Base-by-base conservation (phyloP, 176 grass and related monocot genomes). In the Stipa capillata region DNA sequence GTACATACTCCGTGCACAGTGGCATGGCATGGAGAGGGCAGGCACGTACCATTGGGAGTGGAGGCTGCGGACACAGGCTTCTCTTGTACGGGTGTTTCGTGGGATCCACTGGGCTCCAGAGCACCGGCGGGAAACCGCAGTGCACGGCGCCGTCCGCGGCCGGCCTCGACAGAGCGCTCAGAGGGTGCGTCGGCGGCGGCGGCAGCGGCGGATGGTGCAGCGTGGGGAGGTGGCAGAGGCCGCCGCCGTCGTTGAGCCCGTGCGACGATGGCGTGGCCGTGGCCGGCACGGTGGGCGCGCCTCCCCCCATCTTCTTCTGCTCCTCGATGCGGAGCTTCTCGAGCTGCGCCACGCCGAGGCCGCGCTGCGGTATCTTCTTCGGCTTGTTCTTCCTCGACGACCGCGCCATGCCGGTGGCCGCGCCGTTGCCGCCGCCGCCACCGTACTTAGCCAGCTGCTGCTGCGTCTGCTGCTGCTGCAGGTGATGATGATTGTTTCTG, bases 261-360 rank as follows among this genome's bases (percentile, higher is more conserved):
- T 74, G 74, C 69, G 80, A 18, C 40, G 85, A 51, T 53, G 73
- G 24, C 28, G 65, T 32, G 48, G 69, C 18, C 4, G 12, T 21
- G 10, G 83, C 54, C 27, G 27, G 12, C 25, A 32, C 20, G 65
- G 71, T 16, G 72, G n/a, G n/a, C n/a, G 52, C 50, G 5, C 48
- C 65, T 79, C 79, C 79, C 21, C 79, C 80, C 72, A 79, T 80
- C 70, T 94, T 94, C 55, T 90, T 83, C 89, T 91, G 92, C 83
- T 91, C 92, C 77, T 94, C 92, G 47, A 94, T 76, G 36, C 92
- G 89, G 48, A 94, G 84, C 79, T 88, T 94, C 92, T 94, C 92
- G 71, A 94, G 85, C 78, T 91, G 92, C 66, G 92, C 92, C 16
- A 94, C 92, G n/a, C 92, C 89, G 44, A 94, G 85, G 65, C 92